These are phyloP conservation scores for Coffea humblotiana DNA, from an alignment of 305 asterid genomes.

Conservation along the genomic window DNA sequence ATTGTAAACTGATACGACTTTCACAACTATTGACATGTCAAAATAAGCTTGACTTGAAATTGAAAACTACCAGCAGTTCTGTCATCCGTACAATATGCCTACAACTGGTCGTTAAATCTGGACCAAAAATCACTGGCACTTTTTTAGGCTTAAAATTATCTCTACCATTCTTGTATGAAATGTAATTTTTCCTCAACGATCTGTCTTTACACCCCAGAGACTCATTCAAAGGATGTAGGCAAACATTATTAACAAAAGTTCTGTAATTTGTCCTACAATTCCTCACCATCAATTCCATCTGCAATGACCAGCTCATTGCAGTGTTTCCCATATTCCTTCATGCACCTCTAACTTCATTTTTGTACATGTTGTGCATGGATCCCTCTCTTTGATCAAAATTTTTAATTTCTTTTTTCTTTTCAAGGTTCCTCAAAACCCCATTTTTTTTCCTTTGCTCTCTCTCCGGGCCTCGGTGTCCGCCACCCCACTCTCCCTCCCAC, in stretches of 20 bases:
- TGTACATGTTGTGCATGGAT: conserved; percentile 10
- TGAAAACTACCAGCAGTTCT: not conserved
- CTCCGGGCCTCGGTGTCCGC: not conserved
- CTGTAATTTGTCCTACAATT: conserved; percentile 14
- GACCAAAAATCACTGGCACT: conserved; percentile 4
- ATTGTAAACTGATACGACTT: not conserved
- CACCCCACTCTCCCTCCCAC: not conserved
- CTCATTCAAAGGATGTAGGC: conserved; percentile 15
- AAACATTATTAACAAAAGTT: not conserved
- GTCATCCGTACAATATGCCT: not conserved
- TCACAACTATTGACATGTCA: not conserved
- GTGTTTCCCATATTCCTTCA: conserved; percentile 11
- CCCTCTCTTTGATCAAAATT: conserved; percentile 17
- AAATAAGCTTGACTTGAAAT: not conserved
- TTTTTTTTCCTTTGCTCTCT: conserved; percentile 5
- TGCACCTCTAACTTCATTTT: conserved; percentile 7
- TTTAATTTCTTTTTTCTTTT: not conserved
- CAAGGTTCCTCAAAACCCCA: conserved; percentile 4
- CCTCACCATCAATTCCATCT: conserved; percentile 26
- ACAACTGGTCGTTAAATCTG: not conserved
- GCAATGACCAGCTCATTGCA: conserved; percentile 21
- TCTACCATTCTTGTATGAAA: not conserved
- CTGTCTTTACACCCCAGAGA: not conserved
- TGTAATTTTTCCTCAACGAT: not conserved
- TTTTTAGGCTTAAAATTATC: conserved; percentile 11